Percentiles rank a stretch among this genome's conserved stretches.
These are phyloP conservation scores for Kregervanrija pseudodelftensis DNA, from an alignment of 805 yeast species.

Conservation along the genomic window DNA sequence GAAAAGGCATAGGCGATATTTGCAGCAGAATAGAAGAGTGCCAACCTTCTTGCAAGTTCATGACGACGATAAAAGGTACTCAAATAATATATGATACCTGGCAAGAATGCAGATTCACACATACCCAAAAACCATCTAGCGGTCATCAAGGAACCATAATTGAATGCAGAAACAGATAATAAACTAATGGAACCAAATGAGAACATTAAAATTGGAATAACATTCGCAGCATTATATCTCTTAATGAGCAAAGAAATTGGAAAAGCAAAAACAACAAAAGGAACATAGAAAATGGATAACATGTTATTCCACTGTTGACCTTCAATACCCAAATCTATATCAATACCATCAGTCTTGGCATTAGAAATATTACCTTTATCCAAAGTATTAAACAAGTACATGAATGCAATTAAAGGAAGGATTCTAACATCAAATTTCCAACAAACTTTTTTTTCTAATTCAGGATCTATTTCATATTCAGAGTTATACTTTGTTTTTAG, in stretches of 20 bases:
- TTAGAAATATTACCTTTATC: slow-evolving; percentile 44
- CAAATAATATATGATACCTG: slow-evolving; percentile 32
- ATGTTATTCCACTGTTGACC: slow-evolving; percentile 39
- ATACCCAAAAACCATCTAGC: slow-evolving; percentile 34
- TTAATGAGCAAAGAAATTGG: slow-evolving; percentile 37
- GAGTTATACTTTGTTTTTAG: too few species aligned
- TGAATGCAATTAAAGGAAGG: slow-evolving; percentile 37
- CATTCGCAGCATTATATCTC: slow-evolving; percentile 35
- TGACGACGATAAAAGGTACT: slow-evolving; percentile 32
- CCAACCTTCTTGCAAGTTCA: slow-evolving; percentile 31
- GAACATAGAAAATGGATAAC: slow-evolving; percentile 39
- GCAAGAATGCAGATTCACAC: slow-evolving; percentile 32
- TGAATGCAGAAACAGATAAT: slow-evolving; percentile 32
- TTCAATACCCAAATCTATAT: slow-evolving; percentile 32
- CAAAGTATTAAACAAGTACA: slow-evolving; percentile 42
- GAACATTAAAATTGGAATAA: slow-evolving; percentile 38
- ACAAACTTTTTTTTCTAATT: slow-evolving; percentile 26
- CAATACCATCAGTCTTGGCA: slow-evolving; percentile 42
- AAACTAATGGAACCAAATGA: slow-evolving; percentile 37
- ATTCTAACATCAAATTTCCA: slow-evolving; percentile 38
- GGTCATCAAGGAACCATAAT: slow-evolving; percentile 29
- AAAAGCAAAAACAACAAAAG: slow-evolving; percentile 38
- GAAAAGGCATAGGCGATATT: slow-evolving; percentile 30
- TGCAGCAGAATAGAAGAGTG: slow-evolving; percentile 31
- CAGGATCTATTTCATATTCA: slow-evolving; percentile 9